Base-by-base conservation (phyloP, 2,329 filamentous ascomycete species). In the Colletotrichum orbiculare region DNA sequence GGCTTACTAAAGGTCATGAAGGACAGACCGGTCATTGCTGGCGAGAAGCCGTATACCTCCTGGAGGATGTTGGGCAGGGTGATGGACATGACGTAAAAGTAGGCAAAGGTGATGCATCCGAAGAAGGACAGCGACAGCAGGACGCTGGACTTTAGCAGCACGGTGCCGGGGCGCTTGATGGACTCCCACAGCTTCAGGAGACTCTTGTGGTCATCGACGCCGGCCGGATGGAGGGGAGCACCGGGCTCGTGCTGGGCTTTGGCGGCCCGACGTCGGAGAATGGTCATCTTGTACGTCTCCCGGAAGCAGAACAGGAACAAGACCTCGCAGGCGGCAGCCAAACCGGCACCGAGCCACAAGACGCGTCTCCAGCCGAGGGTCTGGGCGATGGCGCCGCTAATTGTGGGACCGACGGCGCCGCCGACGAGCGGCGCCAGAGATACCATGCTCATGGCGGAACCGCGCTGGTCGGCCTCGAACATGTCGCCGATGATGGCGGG, bases 401-500 rank as follows among this genome's bases (percentile, higher is more conserved):
- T 82, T 1, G 83, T 82, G 2, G 87, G 87, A 0, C 86, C 86
- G 7, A 87, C 72, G 3, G 85, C 85, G 4, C 85, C 85, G 17
- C 86, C 86, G 13, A 87, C 72, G 3, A 89, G 75, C 0, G 87
- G 86, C 2, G 87, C 85, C 2, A 89, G 74, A 73, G 83, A 83
- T 50, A 88, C 77, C 48, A 86, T 64, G 69, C 83, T 86, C 82
- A 90, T 86, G 8, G 87, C 83, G 0, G 81, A 80, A 33, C 87
- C 88, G 13, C 87, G 79, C 71, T 85, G 77, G 60, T 89, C 87
- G 1, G 82, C 77, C 2, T 77, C 74, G 71, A 89, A 89, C 67
- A 90, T 84, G 71, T 90, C 88, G 33, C 87, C 88, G 15, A 90
- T 82, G 56, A 90, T 86, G 33, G 87, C 85, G 1, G 88, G 88